These are phyloP conservation scores for Plantago lanceolata DNA, from an alignment of 305 asterid genomes.

Conservation along the genomic window DNA sequence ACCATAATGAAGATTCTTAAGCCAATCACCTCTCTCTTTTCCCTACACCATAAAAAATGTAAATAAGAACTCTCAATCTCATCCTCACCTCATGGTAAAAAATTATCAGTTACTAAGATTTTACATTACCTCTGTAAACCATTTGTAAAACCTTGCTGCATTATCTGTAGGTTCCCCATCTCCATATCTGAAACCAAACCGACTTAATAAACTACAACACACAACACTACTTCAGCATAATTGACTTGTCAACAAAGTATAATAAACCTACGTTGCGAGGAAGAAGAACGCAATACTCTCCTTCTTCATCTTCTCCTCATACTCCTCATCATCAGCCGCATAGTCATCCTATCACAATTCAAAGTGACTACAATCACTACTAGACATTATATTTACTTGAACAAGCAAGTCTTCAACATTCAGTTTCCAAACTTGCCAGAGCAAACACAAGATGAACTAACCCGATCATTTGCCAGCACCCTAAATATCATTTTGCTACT, in stretches of 20 bases:
- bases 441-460: constrained; percentile 17
- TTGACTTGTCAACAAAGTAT: not conserved
- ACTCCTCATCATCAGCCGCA: constrained; percentile 86
- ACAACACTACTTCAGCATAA: not conserved
- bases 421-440: too few relatives aligned
- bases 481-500: too few relatives aligned
- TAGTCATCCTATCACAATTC: constrained; percentile 66
- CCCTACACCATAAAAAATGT: constrained; percentile 42
- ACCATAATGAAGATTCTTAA: constrained; percentile 74
- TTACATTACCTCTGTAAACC: constrained; percentile 73
- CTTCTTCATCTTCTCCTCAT: constrained; percentile 75
- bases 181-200: constrained; percentile 71
- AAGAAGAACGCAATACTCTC: constrained; percentile 73
- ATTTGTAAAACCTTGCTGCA: constrained; percentile 90
- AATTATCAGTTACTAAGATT: not conserved
- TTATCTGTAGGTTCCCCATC: constrained; percentile 99
- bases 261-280: constrained; percentile 76
- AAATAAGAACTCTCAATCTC: constrained; percentile 19
- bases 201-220: constrained; percentile 24
- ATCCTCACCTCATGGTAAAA: not conserved
- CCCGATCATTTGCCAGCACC: too few relatives aligned
- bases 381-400: not conserved
- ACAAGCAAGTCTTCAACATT: too few relatives aligned
- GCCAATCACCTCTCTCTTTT: constrained; percentile 65
- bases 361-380: not conserved